Evolutionary conservation across 805 yeast genomes (phyloP), one percentile per base, ranked within the genome.

Genomic region (Starmerella powellii): DNA sequence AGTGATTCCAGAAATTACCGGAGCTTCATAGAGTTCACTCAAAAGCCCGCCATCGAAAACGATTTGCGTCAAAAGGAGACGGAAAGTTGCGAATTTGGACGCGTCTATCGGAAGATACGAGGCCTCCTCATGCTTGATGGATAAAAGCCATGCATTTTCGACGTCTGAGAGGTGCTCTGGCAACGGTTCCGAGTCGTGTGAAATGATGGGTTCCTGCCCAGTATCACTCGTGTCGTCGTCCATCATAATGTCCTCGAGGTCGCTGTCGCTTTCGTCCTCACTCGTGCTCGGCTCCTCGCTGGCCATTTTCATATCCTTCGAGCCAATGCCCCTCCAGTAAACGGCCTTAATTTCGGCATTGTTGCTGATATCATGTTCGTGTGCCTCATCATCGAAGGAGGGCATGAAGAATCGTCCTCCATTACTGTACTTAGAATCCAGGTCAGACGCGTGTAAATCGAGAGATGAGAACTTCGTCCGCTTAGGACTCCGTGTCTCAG

Each of bases 321-420:
- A 23, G 6, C 10, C 26, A 10, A 23, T 23, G 16, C 16, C 15
- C 23, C 13, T 35, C 5, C 13, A 12, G 31, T 27, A 37, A 6
- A 13, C 15, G 13, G 15, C 18, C 4, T 26, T 11, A 18, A 20
- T 10, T n/a, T 29, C 37, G 11, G 31, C n/a, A 16, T 13, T 15
- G 6, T 8, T 20, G 3, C 13, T 19, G 15, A 11, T 12, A 6
- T 43, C 47, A 2, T 38, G 40, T n/a, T 38, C 42, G 19, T 44
- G 47, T 13, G 29, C 38, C 1, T 20, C 40, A 8, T 21, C 36
- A 12, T 34, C 31, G 10, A n/a, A 48, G 40, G 12, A 56, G 44
- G 36, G 50, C 12, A 81, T 83, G 56, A 77, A 86, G 56, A 82
- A 88, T 55, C 87, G 81, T 2, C 98, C 98, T 5, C 98, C 98